Evolutionary conservation across 768 basidiomycete genomes (phyloP).

Genomic region (Suillus ampliporus): DNA sequence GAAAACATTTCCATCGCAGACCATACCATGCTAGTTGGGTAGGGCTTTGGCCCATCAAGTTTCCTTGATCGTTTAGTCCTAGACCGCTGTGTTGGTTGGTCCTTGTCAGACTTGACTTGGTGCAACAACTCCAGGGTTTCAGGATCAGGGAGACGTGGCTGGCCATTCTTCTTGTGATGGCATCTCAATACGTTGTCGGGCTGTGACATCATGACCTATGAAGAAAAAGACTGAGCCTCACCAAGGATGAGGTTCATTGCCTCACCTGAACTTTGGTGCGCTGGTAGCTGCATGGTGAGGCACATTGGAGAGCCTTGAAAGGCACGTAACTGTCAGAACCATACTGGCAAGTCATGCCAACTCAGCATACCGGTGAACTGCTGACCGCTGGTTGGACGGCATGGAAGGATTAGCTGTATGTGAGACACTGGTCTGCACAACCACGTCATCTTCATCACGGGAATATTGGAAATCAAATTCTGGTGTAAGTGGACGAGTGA

Average conservation of each 20-base stretch:
- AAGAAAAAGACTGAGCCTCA: not conserved
- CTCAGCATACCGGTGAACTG: not conserved
- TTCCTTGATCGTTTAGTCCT: not conserved
- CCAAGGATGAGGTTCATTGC: not conserved
- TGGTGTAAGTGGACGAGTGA: not conserved
- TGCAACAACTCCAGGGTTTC: not conserved
- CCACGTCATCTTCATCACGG: not conserved
- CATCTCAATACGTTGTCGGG: not conserved
- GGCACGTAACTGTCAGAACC: not conserved
- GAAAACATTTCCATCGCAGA: not conserved
- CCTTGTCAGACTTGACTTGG: not conserved
- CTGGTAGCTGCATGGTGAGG: not conserved
- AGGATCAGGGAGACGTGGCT: not conserved
- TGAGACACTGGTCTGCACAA: not conserved
- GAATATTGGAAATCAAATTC: not conserved
- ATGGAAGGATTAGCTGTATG: not conserved
- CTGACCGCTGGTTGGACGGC: not conserved
- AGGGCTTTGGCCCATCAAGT: not conserved
- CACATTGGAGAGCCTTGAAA: not conserved
- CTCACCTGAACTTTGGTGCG: not conserved
- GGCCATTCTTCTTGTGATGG: not conserved
- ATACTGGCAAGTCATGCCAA: not conserved
- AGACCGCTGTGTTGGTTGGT: not conserved
- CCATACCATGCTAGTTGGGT: not conserved
- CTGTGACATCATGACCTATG: not conserved